These are phyloP conservation scores for Irpex sp. DNA, from an alignment of 1,284 basidiomycete genomes.

Conservation along the genomic window DNA sequence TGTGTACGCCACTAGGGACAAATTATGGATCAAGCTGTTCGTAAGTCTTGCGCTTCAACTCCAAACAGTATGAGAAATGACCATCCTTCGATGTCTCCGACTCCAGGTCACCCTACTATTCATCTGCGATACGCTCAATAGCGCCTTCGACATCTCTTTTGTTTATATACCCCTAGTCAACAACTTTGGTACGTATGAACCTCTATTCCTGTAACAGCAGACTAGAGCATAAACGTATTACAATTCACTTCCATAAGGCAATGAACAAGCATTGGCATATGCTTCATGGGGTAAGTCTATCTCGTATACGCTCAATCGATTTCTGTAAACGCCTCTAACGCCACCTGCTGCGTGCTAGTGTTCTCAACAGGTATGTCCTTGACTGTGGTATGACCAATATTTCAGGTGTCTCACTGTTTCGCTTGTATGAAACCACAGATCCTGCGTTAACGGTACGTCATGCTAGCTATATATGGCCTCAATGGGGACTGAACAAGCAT, in stretches of 20 bases:
- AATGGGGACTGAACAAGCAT: too few species aligned
- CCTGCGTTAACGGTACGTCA: constrained; percentile 1
- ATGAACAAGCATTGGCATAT: background rate
- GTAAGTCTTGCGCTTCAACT: background rate
- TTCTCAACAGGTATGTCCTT: constrained; percentile 1
- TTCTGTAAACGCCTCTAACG: background rate
- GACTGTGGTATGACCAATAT: background rate
- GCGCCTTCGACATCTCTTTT: constrained; percentile 4
- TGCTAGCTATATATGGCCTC: too few species aligned
- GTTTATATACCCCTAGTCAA: constrained; percentile 6
- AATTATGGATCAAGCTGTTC: constrained; percentile 7
- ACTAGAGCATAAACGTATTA: background rate
- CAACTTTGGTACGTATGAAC: constrained; percentile 4
- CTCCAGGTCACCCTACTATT: background rate
- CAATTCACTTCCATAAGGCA: background rate
- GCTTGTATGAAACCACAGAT: background rate
- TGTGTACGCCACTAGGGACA: constrained; percentile 3
- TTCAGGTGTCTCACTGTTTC: background rate
- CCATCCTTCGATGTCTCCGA: background rate
- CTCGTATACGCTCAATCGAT: background rate
- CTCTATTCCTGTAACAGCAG: too few species aligned
- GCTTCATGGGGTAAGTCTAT: constrained; percentile 5
- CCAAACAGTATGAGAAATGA: background rate
- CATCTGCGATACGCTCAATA: constrained; percentile 5
- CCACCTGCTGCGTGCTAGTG: background rate